Base-by-base conservation (phyloP, 1,284 basidiomycete species). In the Microbotryomycetes sp. region DNA sequence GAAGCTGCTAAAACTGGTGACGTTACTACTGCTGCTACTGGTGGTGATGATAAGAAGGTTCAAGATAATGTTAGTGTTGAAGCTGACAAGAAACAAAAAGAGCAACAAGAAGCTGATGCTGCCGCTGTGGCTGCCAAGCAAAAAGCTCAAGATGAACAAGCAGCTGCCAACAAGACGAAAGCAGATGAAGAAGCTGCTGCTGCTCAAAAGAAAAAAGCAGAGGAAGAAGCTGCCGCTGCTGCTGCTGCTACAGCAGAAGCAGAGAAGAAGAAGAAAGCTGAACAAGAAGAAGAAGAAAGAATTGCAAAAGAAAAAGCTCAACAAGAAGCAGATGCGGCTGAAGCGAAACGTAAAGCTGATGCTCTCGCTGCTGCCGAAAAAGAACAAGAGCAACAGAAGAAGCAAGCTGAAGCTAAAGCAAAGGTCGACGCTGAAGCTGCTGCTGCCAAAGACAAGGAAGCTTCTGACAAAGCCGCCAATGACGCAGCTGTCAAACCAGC, bases 341-440 rank as follows among this genome's bases (percentile, higher is more conserved):
- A 47, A 6, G 56, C 71, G 66, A 74, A 74, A 45, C 74, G 77
- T 30, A 68, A 75, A 56, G 61, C 56, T 31, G 54, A 53, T 23
- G 62, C 61, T 19, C 64, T 56, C 29, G 60, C 58, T 25, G 47
- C 55, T 32, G 58, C 53, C 12, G 53, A 42, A 25, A 52, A 48
- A 32, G 59, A 50, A 25, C 45, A 60, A 22, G 59, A 59, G 56
- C 61, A 54, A 63, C 32, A 47, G 56, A 56, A 63, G n/a, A 65
- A 70, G 63, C 63, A 70, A 30, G 59, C 59, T 66, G 74, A 78
- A 57, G 83, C 59, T 25, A 45, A 59, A 30, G 62, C 71, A 23
- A 61, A 61, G 22, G 46, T 49, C 7, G 26, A 54, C 15, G 19
- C 59, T 46, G 45, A 60, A 54, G 56, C 70, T 15, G 49, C 60